These are phyloP conservation scores for Phalaenopsis aphrodite DNA, from an alignment of 106 monocot species.

Conservation along the genomic window DNA sequence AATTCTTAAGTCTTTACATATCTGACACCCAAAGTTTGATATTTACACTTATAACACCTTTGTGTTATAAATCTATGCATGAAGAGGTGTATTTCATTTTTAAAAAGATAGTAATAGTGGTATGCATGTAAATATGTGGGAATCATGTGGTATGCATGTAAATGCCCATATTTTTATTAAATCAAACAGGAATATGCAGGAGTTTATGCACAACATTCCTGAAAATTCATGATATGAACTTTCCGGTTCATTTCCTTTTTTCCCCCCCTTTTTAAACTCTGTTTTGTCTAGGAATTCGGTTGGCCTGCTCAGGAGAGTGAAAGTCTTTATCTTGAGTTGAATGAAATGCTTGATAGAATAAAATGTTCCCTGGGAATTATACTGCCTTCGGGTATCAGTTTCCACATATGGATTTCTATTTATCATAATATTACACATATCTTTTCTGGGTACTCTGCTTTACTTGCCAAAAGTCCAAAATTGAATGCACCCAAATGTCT, in stretches of 20 bases:
- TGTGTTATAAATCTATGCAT: no score
- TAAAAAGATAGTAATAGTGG: no score
- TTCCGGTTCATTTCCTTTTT: neutral
- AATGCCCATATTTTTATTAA: no score
- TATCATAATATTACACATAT: neutral
- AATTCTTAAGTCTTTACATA: no score
- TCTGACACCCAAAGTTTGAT: no score
- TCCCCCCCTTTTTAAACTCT: neutral
- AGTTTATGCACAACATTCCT: neutral
- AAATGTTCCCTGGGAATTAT: neutral
- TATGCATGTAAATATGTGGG: no score
- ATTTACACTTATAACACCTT: no score
- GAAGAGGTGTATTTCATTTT: no score
- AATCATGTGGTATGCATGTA: no score
- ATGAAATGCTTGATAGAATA: neutral
- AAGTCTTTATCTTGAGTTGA: no score
- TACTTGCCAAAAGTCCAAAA: neutral
- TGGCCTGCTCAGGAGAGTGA: neutral
- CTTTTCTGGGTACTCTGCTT: neutral
- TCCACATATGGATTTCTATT: no score
- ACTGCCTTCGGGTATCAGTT: neutral
- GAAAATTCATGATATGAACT: neutral
- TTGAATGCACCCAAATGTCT: neutral
- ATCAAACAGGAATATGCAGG: neutral
- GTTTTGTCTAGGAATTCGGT: neutral